Conservation (phyloP, 805 yeast genomes). For the Candida koratica region DNA sequence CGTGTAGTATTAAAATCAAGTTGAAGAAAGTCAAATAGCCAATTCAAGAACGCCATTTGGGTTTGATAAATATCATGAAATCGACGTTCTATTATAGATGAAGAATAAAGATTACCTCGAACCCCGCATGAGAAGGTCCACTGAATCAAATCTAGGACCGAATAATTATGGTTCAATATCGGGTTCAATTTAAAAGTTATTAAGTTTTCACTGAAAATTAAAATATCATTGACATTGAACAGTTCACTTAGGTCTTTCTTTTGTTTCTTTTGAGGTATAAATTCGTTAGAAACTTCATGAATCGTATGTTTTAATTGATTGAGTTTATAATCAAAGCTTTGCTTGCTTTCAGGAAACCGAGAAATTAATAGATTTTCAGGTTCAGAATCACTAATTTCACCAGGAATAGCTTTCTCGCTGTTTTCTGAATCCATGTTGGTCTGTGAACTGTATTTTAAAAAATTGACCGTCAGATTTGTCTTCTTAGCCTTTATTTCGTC, state of each 20-base stretch:
- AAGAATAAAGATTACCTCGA: background rate
- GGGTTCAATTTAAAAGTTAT: conserved; percentile 24
- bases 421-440: background rate
- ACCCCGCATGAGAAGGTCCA: conserved; percentile 39
- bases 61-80: conserved; percentile 4
- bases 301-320: background rate
- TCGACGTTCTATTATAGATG: background rate
- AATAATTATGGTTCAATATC: conserved; percentile 16
- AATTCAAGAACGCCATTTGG: background rate
- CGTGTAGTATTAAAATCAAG: background rate
- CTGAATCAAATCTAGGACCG: conserved; percentile 28
- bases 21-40: conserved; percentile 4
- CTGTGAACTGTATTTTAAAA: background rate
- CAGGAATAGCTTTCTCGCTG: background rate
- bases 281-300: background rate
- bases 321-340: no score
- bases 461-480: background rate
- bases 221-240: background rate
- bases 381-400: conserved; percentile 4
- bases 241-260: background rate
- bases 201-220: conserved; percentile 31
- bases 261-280: conserved; percentile 1
- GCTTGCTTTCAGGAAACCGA: background rate
- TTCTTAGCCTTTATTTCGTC: background rate
- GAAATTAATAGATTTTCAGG: background rate